A percentile compares a stretch with the other conserved stretches of the same genome.
Evolutionary conservation across 2,329 filamentous ascomycete species (phyloP).

Genomic region (Ophiocordyceps unilateralis): DNA sequence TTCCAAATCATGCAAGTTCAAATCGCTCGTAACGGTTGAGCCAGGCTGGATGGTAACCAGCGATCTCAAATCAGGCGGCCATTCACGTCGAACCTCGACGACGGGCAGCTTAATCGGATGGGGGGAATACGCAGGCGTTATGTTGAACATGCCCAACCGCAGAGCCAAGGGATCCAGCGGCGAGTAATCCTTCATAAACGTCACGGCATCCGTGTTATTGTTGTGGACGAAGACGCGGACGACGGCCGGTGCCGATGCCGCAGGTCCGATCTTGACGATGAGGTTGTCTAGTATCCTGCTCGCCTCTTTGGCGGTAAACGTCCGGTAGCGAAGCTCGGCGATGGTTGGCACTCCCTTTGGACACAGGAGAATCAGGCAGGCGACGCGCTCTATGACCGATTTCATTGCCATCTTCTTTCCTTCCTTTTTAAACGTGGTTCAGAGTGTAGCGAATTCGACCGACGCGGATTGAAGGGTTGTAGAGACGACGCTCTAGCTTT

Average conservation of each 20-base stretch:
- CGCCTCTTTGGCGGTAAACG: background rate
- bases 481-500: too few species aligned
- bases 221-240: slow-evolving; percentile 20
- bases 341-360: background rate
- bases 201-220: slow-evolving; percentile 15
- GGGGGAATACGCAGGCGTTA: slow-evolving; percentile 13
- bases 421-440: too few species aligned
- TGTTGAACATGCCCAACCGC: slow-evolving; percentile 16
- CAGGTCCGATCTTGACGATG: slow-evolving; percentile 14
- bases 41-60: slow-evolving; percentile 18
- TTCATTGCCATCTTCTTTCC: background rate
- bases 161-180: slow-evolving; percentile 19
- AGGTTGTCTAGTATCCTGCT: slow-evolving; percentile 9
- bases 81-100: slow-evolving; percentile 14
- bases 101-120: slow-evolving; percentile 13
- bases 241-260: slow-evolving; percentile 15
- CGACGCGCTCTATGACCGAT: background rate
- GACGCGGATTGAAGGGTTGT: too few species aligned
- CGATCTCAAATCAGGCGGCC: slow-evolving; percentile 17
- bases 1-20: too few species aligned
- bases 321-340: background rate
- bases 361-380: background rate
- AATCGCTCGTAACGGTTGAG: slow-evolving; percentile 13
- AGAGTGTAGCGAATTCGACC: too few species aligned
- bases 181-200: slow-evolving; percentile 19